These are phyloP conservation scores for Nakaseomyces kungkrabaensis DNA, from an alignment of 1,139 yeast genomes.

Conservation along the genomic window DNA sequence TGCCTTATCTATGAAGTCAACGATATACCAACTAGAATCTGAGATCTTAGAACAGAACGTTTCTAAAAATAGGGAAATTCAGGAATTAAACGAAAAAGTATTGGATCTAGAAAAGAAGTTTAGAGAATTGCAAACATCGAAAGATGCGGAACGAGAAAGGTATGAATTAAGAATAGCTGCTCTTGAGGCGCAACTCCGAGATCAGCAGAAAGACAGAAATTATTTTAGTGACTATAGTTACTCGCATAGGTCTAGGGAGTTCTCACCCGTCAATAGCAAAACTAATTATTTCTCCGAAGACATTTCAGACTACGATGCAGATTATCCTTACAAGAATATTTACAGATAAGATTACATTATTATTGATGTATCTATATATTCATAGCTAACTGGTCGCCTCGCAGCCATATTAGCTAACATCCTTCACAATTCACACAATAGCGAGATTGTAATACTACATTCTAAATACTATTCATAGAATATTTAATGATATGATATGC, in stretches of 20 bases:
- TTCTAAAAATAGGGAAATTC: conserved; percentile 18
- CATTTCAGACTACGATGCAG: conserved; percentile 1
- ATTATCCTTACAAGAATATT: background rate
- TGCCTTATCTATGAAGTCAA: conserved; percentile 8
- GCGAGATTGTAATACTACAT: background rate
- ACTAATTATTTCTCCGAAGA: conserved; percentile 2
- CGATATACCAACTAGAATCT: conserved; percentile 4
- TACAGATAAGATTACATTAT: background rate
- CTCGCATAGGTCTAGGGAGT: conserved; percentile 4
- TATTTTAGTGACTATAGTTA: conserved; percentile 3
- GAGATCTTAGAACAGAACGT: conserved; percentile 3
- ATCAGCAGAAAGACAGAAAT: conserved; percentile 1
- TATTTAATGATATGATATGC: too few relatives aligned
- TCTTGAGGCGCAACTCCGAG: conserved; percentile 9
- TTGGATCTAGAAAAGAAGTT: conserved; percentile 17
- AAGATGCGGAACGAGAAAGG: conserved; percentile 10
- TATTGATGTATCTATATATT: background rate
- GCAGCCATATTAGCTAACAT: background rate
- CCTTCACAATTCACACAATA: too few relatives aligned
- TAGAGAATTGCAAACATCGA: conserved; percentile 17
- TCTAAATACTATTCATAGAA: background rate
- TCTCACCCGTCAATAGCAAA: conserved; percentile 4
- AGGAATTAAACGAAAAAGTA: conserved; percentile 18
- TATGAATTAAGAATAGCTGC: conserved; percentile 14
- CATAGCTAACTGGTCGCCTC: background rate